Percentiles rank a stretch among this genome's conserved stretches.
These are phyloP conservation scores for Ceratobasidium sp. DNA, from an alignment of 1,284 basidiomycete species.

Conservation along the genomic window DNA sequence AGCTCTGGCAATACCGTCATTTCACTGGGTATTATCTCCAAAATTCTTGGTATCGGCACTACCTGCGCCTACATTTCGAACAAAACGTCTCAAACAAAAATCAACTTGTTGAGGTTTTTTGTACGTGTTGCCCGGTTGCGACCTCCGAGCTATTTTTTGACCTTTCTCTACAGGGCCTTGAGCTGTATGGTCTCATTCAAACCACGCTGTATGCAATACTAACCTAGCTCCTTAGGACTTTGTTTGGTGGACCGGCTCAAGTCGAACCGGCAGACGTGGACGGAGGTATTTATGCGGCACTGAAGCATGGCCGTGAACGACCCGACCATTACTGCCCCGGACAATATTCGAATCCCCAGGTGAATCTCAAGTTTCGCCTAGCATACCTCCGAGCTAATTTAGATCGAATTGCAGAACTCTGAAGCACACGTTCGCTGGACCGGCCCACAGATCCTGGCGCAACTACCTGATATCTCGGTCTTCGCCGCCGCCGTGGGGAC, in stretches of 20 bases:
- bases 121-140: background rate
- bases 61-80: constrained; percentile 42
- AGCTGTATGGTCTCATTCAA: constrained; percentile 9
- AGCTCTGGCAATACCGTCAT: constrained; percentile 41
- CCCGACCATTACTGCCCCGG: constrained; percentile 36
- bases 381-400: no score
- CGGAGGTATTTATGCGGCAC: constrained; percentile 42
- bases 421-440: constrained; percentile 45
- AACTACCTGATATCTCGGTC: constrained; percentile 27
- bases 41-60: constrained; percentile 22
- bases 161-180: constrained; percentile 14
- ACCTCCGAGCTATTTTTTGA: background rate
- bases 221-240: constrained; percentile 11
- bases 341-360: constrained; percentile 42
- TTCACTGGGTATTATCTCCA: constrained; percentile 31
- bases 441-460: constrained; percentile 33
- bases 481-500: constrained; percentile 44
- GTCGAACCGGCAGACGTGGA: constrained; percentile 43
- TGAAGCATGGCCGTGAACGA: constrained; percentile 28
- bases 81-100: constrained; percentile 41
- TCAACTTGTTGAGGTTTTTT: constrained; percentile 43
- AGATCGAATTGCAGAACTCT: constrained; percentile 19
- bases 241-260: constrained; percentile 41
- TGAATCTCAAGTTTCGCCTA: background rate
- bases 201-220: background rate